Evolutionary conservation across 805 yeast species (phyloP), one percentile per base, ranked within the genome.

Genomic region (Zygotorulaspora danielsina): DNA sequence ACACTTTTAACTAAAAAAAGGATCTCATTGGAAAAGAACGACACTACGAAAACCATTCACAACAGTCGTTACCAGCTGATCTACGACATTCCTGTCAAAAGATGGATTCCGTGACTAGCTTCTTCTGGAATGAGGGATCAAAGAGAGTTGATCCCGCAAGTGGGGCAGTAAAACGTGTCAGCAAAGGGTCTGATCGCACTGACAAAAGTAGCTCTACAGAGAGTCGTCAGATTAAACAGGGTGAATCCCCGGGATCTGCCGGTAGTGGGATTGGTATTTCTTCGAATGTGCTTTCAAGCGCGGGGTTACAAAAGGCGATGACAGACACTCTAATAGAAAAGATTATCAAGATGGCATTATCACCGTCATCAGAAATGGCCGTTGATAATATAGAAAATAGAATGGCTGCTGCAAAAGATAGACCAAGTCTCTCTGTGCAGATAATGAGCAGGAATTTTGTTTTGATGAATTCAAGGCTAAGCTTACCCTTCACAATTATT

Each of bases 311-410:
- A 41, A 67, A 59, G 53, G 49, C 57, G 42, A 54, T 83, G 54
- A 71, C 84, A 0, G 95, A 86, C 49, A 80, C 79, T 39, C 61
- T 86, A 39, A 73, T 86, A 48, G 95, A 87, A 52, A 74, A 79
- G 53, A 65, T 85, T 35, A 63, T 86, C 6, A 67, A 78, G 16
- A 76, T 84, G 79, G 82, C 88, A 1, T 66, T 85, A 18, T 93
- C 94, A 0, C 71, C 84, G 0, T 65, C 76, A 0, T 68, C 76
- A 2, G 72, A 73, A 13, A 61, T 70, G 15, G 70, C 70, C 16
- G 54, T 53, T 6, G 70, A 69, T 13, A 65, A 69, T 3, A 59
- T 81, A 16, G 68, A 73, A 33, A 70, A 69, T 11, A 63, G 95
- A 38, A 65, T 78, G n/a, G 74, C 69, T 32, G 72, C 73, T 42